Conservation (phyloP, 1,139 yeast genomes). For the Candida sanyaensis region DNA sequence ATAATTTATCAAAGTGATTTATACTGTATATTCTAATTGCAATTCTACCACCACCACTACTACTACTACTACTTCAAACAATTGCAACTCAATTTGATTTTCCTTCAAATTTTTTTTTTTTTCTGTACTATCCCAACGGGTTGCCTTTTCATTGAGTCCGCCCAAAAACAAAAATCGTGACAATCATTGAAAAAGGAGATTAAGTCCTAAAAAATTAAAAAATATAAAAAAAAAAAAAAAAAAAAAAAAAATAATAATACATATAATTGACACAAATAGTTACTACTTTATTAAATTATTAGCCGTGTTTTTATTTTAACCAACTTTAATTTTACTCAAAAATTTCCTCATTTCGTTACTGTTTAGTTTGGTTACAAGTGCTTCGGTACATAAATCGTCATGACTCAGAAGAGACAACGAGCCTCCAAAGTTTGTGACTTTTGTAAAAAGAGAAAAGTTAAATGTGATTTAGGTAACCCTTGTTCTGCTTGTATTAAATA, state of each 20-base stretch:
- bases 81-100: too few species aligned
- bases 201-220: background rate
- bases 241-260: background rate
- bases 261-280: too few species aligned
- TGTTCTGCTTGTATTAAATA: constrained; percentile 44
- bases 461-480: constrained; percentile 44
- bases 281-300: too few species aligned
- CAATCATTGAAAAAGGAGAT: background rate
- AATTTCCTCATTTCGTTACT: background rate
- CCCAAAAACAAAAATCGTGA: background rate
- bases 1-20: too few species aligned
- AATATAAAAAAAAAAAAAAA: background rate
- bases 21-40: too few species aligned
- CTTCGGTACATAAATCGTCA: background rate
- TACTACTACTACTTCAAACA: too few species aligned
- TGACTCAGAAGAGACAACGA: constrained; percentile 31
- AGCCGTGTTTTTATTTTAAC: too few species aligned
- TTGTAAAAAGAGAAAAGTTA: constrained; percentile 44
- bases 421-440: constrained; percentile 41
- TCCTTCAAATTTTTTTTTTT: too few species aligned
- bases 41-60: too few species aligned
- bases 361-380: too few species aligned
- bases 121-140: background rate
- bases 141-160: background rate
- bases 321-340: too few species aligned